Conservation (phyloP, 108 stramenopile species). For the Skeletonema menzelii region DNA sequence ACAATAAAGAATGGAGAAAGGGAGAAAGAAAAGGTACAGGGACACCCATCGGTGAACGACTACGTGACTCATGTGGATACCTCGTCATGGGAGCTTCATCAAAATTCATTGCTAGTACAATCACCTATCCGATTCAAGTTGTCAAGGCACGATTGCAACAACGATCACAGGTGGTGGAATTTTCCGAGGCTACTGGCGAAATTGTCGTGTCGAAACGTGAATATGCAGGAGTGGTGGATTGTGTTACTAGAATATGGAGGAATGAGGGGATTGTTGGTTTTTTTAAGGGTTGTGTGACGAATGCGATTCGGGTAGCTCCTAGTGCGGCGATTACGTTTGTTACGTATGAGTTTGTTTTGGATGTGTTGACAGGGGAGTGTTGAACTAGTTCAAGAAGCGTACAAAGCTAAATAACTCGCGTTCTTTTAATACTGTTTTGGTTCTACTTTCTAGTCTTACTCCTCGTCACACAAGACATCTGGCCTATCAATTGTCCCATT, state of each 20-base stretch:
- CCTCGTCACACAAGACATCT: not conserved
- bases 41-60: slow-evolving; percentile 41
- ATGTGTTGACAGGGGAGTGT: slow-evolving; percentile 26
- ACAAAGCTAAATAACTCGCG: too few species aligned
- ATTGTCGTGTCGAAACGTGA: slow-evolving; percentile 71
- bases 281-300: slow-evolving; percentile 94
- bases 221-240: slow-evolving; percentile 65
- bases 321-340: slow-evolving; percentile 96
- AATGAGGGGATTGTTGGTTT: slow-evolving; percentile 89
- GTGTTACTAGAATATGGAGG: slow-evolving; percentile 62
- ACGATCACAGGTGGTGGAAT: slow-evolving; percentile 70
- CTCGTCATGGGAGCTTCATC: slow-evolving; percentile 84
- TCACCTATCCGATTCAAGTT: slow-evolving; percentile 94
- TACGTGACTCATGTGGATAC: slow-evolving; percentile 77
- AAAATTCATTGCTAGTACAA: slow-evolving; percentile 83
- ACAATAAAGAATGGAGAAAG: slow-evolving; percentile 30
- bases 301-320: slow-evolving; percentile 95
- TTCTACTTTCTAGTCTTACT: not conserved
- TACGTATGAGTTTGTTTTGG: slow-evolving; percentile 89
- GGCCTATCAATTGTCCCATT: too few species aligned
- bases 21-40: not conserved
- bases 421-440: not conserved
- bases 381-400: not conserved
- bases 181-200: slow-evolving; percentile 65
- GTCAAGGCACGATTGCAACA: slow-evolving; percentile 97